phyloP scores from a whole-genome alignment of 345 rosid genomes.

The Gossypium ekmanianum region DNA sequence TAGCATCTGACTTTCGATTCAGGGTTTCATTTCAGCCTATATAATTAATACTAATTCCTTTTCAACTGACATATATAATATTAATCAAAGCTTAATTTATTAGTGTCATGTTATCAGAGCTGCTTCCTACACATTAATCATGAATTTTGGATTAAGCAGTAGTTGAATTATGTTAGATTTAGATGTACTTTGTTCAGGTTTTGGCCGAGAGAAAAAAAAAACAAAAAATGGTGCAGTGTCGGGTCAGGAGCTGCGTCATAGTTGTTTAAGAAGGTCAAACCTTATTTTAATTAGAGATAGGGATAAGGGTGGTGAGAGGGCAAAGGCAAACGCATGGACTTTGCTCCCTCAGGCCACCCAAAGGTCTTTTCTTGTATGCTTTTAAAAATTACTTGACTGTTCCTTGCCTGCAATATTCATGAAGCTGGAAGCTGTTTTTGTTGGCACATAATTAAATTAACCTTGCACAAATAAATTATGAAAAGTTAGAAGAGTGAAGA shows the following conservation, averaged over 20 bases:
- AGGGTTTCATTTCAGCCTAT: background rate
- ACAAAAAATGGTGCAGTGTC: conserved; percentile 5
- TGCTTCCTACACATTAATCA: background rate
- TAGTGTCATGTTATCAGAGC: background rate
- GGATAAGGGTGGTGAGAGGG: background rate
- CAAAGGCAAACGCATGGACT: background rate
- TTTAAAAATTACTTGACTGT: background rate
- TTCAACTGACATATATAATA: background rate
- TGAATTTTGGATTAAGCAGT: background rate
- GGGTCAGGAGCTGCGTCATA: conserved; percentile 1
- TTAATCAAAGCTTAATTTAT: background rate
- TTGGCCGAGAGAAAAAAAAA: background rate
- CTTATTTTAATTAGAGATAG: background rate
- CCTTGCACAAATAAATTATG: too few species aligned
- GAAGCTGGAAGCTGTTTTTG: background rate
- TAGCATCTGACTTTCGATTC: background rate
- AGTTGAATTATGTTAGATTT: background rate
- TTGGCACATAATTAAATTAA: too few species aligned
- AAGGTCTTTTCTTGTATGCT: background rate
- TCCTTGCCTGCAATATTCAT: background rate
- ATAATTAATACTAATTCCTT: too few species aligned
- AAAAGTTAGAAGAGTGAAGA: too few species aligned
- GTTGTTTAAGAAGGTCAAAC: conserved; percentile 1
- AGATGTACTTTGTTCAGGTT: background rate
- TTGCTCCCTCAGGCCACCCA: conserved; percentile 7